A percentile compares a stretch with the other conserved stretches of the same genome.
These are phyloP conservation scores for Chalciporus pseudorubinellus DNA, from an alignment of 768 basidiomycete species.

Conservation along the genomic window DNA sequence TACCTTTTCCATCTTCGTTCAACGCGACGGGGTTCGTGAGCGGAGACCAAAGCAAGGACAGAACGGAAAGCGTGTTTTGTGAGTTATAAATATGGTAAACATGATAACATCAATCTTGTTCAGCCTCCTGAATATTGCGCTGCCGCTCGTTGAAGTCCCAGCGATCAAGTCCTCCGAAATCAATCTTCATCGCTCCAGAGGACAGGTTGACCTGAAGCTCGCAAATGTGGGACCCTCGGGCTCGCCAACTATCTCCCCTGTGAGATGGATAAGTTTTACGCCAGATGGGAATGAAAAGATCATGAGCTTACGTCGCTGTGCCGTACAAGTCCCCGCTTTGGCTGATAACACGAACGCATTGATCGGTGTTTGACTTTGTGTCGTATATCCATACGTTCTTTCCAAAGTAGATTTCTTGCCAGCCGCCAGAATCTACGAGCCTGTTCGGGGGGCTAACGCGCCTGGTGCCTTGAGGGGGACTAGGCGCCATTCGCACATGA, in stretches of 20 bases:
- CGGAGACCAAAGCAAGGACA: neutral
- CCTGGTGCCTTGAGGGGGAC: conserved; percentile 42
- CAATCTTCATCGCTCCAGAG: conserved; percentile 59
- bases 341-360: conserved; percentile 65
- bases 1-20: conserved; percentile 10
- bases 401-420: conserved; percentile 74
- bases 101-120: conserved; percentile 5
- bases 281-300: neutral
- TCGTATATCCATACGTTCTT: conserved; percentile 78
- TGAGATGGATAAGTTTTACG: conserved; percentile 4
- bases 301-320: conserved; percentile 67
- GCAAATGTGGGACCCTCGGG: conserved; percentile 62
- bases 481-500: conserved; percentile 55
- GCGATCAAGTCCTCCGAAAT: conserved; percentile 73
- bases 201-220: conserved; percentile 72
- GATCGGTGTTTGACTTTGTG: conserved; percentile 58
- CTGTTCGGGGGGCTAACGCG: conserved; percentile 51
- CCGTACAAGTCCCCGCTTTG: conserved; percentile 65
- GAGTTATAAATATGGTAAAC: neutral
- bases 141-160: conserved; percentile 65
- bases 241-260: conserved; percentile 84
- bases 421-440: conserved; percentile 58
- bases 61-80: neutral
- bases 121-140: conserved; percentile 63
- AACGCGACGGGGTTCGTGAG: neutral